phyloP scores from a whole-genome alignment of 2,329 filamentous ascomycete species.

The Fusarium longipes region DNA sequence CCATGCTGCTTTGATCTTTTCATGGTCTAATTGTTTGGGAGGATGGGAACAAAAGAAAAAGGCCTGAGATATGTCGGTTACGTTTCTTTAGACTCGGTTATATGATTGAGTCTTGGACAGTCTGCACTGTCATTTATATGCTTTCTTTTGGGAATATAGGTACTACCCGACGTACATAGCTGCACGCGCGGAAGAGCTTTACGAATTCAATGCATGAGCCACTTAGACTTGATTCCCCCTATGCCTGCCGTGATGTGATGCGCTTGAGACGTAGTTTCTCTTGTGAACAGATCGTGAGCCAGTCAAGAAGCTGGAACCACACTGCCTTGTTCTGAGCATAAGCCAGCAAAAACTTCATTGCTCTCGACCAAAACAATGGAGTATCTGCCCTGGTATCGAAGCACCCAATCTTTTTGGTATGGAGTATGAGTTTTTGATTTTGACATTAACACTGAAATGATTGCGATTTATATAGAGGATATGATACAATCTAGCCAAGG shows the following conservation, averaged over 20 bases:
- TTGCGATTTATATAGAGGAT: conserved; percentile 18
- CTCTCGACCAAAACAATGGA: too few relatives aligned
- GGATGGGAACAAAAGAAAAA: conserved; percentile 23
- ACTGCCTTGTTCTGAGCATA: background rate
- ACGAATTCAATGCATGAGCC: conserved; percentile 34
- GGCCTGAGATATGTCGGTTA: conserved; percentile 4
- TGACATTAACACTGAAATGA: conserved; percentile 1
- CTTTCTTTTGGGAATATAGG: conserved; percentile 27
- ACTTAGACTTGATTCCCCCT: background rate
- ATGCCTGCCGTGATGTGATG: background rate
- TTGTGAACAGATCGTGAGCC: too few relatives aligned
- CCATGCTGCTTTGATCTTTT: conserved; percentile 14
- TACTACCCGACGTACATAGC: conserved; percentile 24
- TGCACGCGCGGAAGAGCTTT: conserved; percentile 32
- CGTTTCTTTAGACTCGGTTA: conserved; percentile 19
- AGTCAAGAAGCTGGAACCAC: too few relatives aligned
- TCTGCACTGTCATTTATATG: conserved; percentile 25
- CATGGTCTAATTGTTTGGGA: conserved; percentile 14
- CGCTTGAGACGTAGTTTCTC: background rate
- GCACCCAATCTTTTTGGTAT: background rate
- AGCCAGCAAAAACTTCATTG: background rate
- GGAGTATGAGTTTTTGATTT: conserved; percentile 13
- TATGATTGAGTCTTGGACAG: conserved; percentile 37
- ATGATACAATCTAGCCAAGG: conserved; percentile 1
- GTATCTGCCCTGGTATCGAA: background rate